phyloP scores from a whole-genome alignment of 2,329 filamentous ascomycete genomes.

The Sphaerostilbella broomeana region DNA sequence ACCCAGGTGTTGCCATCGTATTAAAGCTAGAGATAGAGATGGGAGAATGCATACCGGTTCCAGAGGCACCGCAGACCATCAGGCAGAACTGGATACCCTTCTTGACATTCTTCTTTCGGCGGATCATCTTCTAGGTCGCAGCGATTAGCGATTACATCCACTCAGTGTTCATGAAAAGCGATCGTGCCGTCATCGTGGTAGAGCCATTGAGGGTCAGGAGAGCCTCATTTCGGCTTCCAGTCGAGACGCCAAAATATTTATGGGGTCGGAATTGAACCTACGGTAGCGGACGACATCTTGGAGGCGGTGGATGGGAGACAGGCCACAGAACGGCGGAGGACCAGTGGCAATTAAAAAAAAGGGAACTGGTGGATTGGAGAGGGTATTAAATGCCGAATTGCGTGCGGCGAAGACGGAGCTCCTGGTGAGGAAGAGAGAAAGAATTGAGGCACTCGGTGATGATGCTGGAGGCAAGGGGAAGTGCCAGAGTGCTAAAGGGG shows the following conservation, averaged over 20 bases:
- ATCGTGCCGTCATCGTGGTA: not conserved
- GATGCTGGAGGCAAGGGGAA: slow-evolving; percentile 13
- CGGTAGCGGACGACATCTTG: slow-evolving; percentile 23
- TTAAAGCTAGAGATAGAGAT: too few relatives aligned
- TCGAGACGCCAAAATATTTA: slow-evolving; percentile 2
- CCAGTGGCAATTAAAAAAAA: slow-evolving; percentile 1
- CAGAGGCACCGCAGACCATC: slow-evolving; percentile 99
- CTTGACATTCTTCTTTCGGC: slow-evolving; percentile 99
- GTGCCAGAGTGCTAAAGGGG: slow-evolving; percentile 12
- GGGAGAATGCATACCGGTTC: slow-evolving; percentile 90
- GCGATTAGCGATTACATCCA: not conserved
- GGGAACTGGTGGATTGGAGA: slow-evolving; percentile 12
- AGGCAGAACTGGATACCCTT: slow-evolving; percentile 99
- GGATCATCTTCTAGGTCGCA: slow-evolving; percentile 75
- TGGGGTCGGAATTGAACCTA: slow-evolving; percentile 4
- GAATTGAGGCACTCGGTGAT: slow-evolving; percentile 8
- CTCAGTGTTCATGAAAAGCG: not conserved
- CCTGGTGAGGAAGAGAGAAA: slow-evolving; percentile 9
- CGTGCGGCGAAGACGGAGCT: slow-evolving; percentile 8
- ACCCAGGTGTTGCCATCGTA: too few relatives aligned
- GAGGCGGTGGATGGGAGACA: slow-evolving; percentile 3
- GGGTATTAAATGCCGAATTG: slow-evolving; percentile 3
- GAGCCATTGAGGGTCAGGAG: not conserved
- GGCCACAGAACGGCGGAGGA: slow-evolving; percentile 7
- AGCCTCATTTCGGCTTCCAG: not conserved